Conservation (phyloP, 257 asterid genomes). For the Eucommia ulmoides region DNA sequence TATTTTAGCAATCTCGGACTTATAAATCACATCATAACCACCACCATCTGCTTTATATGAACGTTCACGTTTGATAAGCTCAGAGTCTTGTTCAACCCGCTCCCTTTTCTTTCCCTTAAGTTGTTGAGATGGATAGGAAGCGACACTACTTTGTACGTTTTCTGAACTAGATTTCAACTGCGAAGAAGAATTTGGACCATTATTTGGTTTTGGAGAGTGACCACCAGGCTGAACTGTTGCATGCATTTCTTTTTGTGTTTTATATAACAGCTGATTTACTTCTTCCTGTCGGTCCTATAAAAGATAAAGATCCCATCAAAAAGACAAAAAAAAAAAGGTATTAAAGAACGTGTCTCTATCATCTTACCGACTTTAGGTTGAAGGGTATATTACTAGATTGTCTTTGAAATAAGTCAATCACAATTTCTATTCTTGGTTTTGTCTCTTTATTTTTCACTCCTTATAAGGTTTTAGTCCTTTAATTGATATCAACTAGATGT, state of each 20-base stretch:
- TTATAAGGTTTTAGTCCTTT: no score
- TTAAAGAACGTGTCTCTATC: no score
- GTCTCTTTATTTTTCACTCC: no score
- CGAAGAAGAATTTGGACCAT: slow-evolving; percentile 45
- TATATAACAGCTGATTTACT: slow-evolving; percentile 50
- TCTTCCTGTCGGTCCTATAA: slow-evolving; percentile 76
- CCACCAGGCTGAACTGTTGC: slow-evolving; percentile 51
- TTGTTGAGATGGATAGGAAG: slow-evolving; percentile 51
- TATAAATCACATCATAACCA: slow-evolving; percentile 43
- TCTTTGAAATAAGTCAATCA: no score
- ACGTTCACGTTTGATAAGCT: slow-evolving; percentile 62
- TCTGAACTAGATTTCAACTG: slow-evolving; percentile 56
- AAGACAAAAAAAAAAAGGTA: no score
- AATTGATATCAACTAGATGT: no score
- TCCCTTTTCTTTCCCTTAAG: slow-evolving; percentile 80
- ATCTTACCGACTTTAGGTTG: no score
- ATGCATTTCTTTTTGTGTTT: slow-evolving; percentile 65
- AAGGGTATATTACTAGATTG: no score
- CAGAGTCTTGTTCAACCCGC: slow-evolving; percentile 56
- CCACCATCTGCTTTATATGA: slow-evolving; percentile 43
- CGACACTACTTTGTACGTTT: slow-evolving; percentile 40
- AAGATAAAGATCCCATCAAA: background rate
- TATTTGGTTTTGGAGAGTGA: slow-evolving; percentile 67
- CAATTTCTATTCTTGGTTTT: no score
- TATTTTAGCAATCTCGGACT: slow-evolving; percentile 54